Conservation (phyloP, 2,329 filamentous ascomycete species). For the Cryoendolithus antarcticus region DNA sequence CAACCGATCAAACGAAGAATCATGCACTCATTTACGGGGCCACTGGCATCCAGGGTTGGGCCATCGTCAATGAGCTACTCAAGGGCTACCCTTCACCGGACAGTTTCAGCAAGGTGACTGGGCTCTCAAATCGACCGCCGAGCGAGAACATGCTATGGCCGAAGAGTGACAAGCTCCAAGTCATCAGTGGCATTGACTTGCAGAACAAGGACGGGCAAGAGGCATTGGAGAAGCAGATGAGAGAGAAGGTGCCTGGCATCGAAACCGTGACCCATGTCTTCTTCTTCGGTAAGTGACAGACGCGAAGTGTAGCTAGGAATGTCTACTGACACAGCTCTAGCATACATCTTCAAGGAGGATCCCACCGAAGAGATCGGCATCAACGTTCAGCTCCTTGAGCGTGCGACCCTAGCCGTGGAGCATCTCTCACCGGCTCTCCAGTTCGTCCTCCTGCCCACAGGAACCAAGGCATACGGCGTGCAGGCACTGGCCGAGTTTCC, state of each 20-base stretch:
- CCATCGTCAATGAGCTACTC: constrained; percentile 37
- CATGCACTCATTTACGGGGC: constrained; percentile 29
- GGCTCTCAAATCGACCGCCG: constrained; percentile 35
- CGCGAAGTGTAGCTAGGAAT: constrained; percentile 10
- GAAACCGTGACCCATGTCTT: constrained; percentile 32
- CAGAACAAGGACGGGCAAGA: constrained; percentile 28
- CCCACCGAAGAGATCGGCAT: too few species aligned
- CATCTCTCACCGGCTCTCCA: constrained; percentile 23
- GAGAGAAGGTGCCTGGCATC: constrained; percentile 24
- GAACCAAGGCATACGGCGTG: constrained; percentile 25
- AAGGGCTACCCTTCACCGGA: constrained; percentile 34
- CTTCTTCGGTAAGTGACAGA: constrained; percentile 24
- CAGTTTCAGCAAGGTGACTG: constrained; percentile 33
- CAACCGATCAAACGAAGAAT: constrained; percentile 1
- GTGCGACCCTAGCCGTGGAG: constrained; percentile 26
- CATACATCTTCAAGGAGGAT: too few species aligned
- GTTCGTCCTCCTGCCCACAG: constrained; percentile 8
- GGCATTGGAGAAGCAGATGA: constrained; percentile 17
- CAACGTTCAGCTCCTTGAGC: constrained; percentile 24
- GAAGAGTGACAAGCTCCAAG: constrained; percentile 26
- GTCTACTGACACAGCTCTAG: constrained; percentile 10
- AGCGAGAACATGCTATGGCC: constrained; percentile 27
- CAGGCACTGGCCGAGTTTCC: constrained; percentile 28
- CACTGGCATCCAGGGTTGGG: constrained; percentile 39
- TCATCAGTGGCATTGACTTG: constrained; percentile 32